These are phyloP conservation scores for Salix dunnii DNA, from an alignment of 345 rosid genomes.

Conservation along the genomic window DNA sequence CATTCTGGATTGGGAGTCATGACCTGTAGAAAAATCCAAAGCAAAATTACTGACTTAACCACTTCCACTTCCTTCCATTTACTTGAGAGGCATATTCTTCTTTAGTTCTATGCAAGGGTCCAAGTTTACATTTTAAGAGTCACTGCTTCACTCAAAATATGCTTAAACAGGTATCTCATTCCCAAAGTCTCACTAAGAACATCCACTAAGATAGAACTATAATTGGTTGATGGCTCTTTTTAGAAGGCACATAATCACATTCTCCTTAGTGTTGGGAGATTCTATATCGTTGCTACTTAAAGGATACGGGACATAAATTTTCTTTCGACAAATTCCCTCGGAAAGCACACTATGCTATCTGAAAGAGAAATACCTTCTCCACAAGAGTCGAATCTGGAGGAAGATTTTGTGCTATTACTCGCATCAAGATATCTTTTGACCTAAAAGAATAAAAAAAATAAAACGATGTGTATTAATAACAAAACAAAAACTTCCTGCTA, in stretches of 20 bases:
- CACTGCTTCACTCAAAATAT: not conserved
- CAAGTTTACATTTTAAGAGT: not conserved
- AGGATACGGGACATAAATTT: not conserved
- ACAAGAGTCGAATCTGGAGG: conserved; percentile 67
- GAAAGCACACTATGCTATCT: not conserved
- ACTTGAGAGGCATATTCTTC: not conserved
- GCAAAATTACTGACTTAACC: conserved; percentile 2
- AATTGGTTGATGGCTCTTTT: not conserved
- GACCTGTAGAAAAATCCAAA: conserved; percentile 47
- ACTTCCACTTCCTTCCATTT: not conserved
- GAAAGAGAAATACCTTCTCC: conserved; percentile 60
- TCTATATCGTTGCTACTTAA: not conserved
- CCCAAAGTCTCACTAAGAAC: not conserved
- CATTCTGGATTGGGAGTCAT: conserved; percentile 98
- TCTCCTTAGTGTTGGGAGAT: not conserved
- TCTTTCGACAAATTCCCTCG: not conserved
- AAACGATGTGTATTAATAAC: conserved; percentile 7
- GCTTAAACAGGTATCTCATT: not conserved
- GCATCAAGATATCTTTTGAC: conserved; percentile 96
- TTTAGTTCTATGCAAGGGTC: not conserved
- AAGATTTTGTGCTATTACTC: conserved; percentile 80
- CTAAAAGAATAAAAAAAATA: conserved; percentile 37
- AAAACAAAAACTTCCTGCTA: conserved; percentile 5
- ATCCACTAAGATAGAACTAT: not conserved
- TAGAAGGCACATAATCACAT: not conserved